Evolutionary conservation across 257 asterid genomes (phyloP), one percentile per base, ranked within the genome.

Genomic region (Echites panduratus): DNA sequence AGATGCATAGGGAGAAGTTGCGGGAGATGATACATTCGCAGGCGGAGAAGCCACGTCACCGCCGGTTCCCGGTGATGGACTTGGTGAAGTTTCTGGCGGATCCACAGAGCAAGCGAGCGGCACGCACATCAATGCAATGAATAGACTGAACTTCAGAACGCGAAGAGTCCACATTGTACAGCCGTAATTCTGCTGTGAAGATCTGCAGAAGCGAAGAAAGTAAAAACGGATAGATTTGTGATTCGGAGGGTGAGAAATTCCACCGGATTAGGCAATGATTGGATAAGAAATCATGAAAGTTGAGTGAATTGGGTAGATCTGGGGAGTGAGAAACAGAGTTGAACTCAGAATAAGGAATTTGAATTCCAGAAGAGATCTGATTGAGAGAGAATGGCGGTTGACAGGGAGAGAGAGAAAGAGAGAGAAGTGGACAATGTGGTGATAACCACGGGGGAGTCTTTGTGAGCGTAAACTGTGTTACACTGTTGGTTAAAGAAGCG

Each of bases 11-110:
- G 62, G 20, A 49, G 64, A 53, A 4, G 83, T 45, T 54, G 78
- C 79, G 14, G 86, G 70, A 7, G 78, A 72, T 38, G 78, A 72
- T 44, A 82, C 19, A 19, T 77, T 75, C 16, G 66, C 19, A 0
- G 74, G 7, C 40, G 64, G 57, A 19, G 75, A 20, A 9, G 68
- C 38, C 12, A 26, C 53, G 54, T 13, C 76, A 75, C 79, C 73
- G 0, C 79, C 82, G 62, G 80, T 44, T 1, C 64, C 77, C n/a
- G 87, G 96, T 19, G 89, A 41, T 4, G 95, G 95, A 4, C 83
- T 73, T 7, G 96, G 92, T 9, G 89, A 22, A 62, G 44, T 41
- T 5, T 41, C 48, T 7, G 89, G 84, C 1, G 85, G 72, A 76
- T 79, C 71, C 11, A 59, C 77, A 1, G 87, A 73, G 80, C 59